Evolutionary conservation across 495 filamentous ascomycete genomes (phyloP), one percentile per base, ranked within the genome.

Genomic region (Cairneyella variabilis): DNA sequence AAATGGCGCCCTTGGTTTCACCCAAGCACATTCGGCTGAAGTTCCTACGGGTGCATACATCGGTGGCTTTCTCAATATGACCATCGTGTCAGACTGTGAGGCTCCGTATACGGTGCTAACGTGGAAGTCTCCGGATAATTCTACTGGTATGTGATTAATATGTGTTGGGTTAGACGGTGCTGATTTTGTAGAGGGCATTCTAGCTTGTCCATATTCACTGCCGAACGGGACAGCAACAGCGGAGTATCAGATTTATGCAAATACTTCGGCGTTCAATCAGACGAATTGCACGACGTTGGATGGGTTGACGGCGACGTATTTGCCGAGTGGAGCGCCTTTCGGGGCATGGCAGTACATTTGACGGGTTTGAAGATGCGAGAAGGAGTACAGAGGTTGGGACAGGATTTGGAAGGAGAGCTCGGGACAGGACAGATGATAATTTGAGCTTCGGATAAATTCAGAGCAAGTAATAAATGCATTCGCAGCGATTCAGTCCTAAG

Each of bases 1-100:
- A 3, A 61, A 70, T 21, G 85, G 84, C 43, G 71, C 77, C 22
- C 64, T 89, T 26, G 68, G 64, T 47, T 88, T 77, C 73, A 84
- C 83, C 2, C 69, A 69, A 45, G 77, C 83, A 1, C 84, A 88
- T 67, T 83, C 79, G 3, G 74, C 71, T 5, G 73, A 59, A 58
- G 75, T 80, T n/a, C 83, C 83, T 0, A 34, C 69, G 0, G 83
- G 81, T 7, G 76, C 80, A 42, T 56, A 70, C 12, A 55, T 57
- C 17, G 75, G 71, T 1, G 73, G 74, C 12, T 79, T 80, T 64
- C 57, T 64, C 46, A 59, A 59, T 28, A 5, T 48, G 6, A 59
- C 50, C 12, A 20, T 48, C 16, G 27, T 32, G 7, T 40, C 34
- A 8, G 23, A 47, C n/a, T 48, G 43, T 21, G 14, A 34, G 20